phyloP scores from a whole-genome alignment of 495 filamentous ascomycete species.

The Podospora fimiseda region DNA sequence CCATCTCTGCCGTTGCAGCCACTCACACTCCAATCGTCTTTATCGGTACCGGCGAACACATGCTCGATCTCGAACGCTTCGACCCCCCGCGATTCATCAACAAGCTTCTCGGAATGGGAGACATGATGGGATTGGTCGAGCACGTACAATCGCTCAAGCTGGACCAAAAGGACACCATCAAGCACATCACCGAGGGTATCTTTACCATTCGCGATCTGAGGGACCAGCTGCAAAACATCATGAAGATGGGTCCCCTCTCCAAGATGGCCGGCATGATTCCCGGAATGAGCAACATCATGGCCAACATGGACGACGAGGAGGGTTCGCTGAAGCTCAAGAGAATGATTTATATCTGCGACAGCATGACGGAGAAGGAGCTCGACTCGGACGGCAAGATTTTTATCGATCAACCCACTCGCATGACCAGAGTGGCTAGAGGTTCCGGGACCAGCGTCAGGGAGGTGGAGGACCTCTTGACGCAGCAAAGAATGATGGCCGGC shows the following conservation, averaged over 20 bases:
- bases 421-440: slow-evolving; percentile 86
- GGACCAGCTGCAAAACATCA: slow-evolving; percentile 93
- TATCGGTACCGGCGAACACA: slow-evolving; percentile 94
- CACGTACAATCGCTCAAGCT: slow-evolving; percentile 96
- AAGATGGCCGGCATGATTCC: slow-evolving; percentile 99
- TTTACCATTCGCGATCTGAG: slow-evolving; percentile 93
- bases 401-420: slow-evolving; percentile 83
- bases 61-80: slow-evolving; percentile 91
- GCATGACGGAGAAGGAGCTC: slow-evolving; percentile 91
- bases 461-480: slow-evolving; percentile 94
- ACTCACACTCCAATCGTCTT: slow-evolving; percentile 97
- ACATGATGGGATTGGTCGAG: slow-evolving; percentile 91
- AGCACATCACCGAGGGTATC: slow-evolving; percentile 92
- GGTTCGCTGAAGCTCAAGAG: slow-evolving; percentile 86
- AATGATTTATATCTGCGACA: slow-evolving; percentile 99
- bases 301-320: slow-evolving; percentile 94
- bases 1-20: slow-evolving; percentile 96
- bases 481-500: slow-evolving; percentile 97
- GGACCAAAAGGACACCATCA: slow-evolving; percentile 97
- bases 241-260: slow-evolving; percentile 97
- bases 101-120: slow-evolving; percentile 94
- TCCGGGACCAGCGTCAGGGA: slow-evolving; percentile 89
- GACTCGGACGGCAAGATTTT: slow-evolving; percentile 94
- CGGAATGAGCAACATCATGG: slow-evolving; percentile 84
- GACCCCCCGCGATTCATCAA: slow-evolving; percentile 82